Base-by-base conservation (phyloP, 1,284 basidiomycete species). In the Neotropicomus parvogracilis region DNA sequence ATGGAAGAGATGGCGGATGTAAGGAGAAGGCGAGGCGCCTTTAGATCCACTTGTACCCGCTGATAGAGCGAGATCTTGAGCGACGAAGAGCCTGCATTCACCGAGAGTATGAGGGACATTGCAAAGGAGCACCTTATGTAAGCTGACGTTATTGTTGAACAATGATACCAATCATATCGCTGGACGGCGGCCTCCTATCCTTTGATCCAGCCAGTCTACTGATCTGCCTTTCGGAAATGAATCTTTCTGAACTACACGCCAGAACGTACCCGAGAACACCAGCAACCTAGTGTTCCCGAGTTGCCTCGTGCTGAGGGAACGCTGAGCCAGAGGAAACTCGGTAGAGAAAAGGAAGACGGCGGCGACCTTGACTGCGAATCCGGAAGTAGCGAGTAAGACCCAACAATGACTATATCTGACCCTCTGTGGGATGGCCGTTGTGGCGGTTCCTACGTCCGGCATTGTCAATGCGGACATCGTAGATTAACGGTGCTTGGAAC, bases 21-120 rank as follows among this genome's bases (percentile, higher is more conserved):
- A 36, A 83, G 61, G 24, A 80, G 50, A 33, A 81, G 72, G 6
- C 65, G 54, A 12, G 80, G 73, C 10, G 57, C 48, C 1, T 62
- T 58, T 21, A 59, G 46, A 16, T 53, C 40, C 10, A 52, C 44
- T 14, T 42, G 16, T n/a, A 39, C 44, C 20, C 67, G 60, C 47
- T 62, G 55, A 59, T 77, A 89, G 37, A 88, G 74, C 19, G 83
- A 81, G 47, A 87, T 80, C 70, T 89, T 91, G 69, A 90, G 80
- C 8, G 83, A 87, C 4, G 84, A 87, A 0, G 84, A 87, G 31
- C 88, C 88, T 6, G 85, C 77, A 56, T 88, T 88, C 48, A 80
- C 71, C 8, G 83, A 71, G 20, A 86, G 78, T 45, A 85, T 74
- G 53, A 77, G 66, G n/a, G 63, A 45, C 66, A 64, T 67, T 37